Base-by-base conservation (phyloP, 2,329 filamentous ascomycete genomes). In the Phialophora tarda region DNA sequence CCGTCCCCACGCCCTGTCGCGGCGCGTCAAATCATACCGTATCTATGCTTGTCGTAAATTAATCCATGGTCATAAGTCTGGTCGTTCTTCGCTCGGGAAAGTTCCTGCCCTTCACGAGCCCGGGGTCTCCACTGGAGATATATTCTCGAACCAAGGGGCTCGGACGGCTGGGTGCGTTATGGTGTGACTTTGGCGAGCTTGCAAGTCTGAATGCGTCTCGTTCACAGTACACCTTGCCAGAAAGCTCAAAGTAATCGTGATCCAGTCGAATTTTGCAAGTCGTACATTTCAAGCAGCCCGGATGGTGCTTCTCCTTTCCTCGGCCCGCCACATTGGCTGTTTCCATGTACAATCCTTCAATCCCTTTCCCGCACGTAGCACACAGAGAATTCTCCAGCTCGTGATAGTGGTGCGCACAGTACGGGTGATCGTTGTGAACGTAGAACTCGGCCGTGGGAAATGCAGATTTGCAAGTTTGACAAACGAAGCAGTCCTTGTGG, bases 401-500 rank as follows among this genome's bases (percentile, higher is more conserved):
- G 80, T 99, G 95, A 76, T 98, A 99, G 78, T 98, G 93, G 58
- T 89, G 88, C 71, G 92, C 90, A 78, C 95, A 98, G 79, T 94
- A 97, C 0, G 95, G 95, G 66, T 88, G 85, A 78, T 99, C 92
- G 70, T 90, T 81, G 66, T 93, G 86, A 11, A 99, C 93, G 76
- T 99, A 99, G 74, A 98, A 98, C 66, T 95, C 93, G 1, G 92
- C 86, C 0, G 93, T 96, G 23, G 88, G 83, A 75, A 98, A 99
- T 0, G 93, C 89, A 62, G 88, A 85, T 11, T 83, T 82, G 81
- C 95, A 99, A 1, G 90, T 93, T 4, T 88, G 86, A 83, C 95
- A 99, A 11, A 94, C 91, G 76, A 99, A 98, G 77, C 94, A 99
- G 4, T 90, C 86, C 77, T 96, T 96, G 83, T 99, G 95, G 78